Base-by-base conservation (phyloP, 75 land plant genomes). In the Pinus albicaulis region DNA sequence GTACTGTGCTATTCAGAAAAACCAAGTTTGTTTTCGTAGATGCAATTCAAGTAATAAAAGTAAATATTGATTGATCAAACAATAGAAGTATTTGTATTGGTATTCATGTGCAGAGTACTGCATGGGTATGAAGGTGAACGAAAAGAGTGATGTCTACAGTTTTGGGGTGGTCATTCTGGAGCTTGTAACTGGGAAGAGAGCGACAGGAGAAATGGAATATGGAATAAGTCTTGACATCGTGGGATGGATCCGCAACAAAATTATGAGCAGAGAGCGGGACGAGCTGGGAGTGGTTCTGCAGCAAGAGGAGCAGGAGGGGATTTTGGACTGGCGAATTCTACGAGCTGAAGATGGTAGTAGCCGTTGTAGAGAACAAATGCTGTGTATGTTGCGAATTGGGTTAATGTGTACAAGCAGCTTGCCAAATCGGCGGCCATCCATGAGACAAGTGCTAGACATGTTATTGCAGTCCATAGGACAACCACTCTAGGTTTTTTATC, bases 131-230 rank as follows among this genome's bases (percentile, higher is more conserved):
- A 71, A 72, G n/a, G 80, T 78, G 59, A 59, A 74, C 25, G 62
- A 71, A 48, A 78, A 78, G 63, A 72, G 89, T 19, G 93, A 91
- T 81, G 89, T 91, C 13, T 91, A 86, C 72, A 91, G 89, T 66
- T 91, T 86, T 79, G 93, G 93, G 0, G 91, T 91, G 53, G 89
- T 91, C 53, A 78, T 91, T 36, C 75, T 91, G 28, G 91, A 91
- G 86, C 85, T 89, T 57, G 81, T 91, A 62, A 91, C 89, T 17
- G 86, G 86, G 28, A 76, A 82, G 72, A 80, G 93, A 20, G 75
- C 75, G 1, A 72, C 73, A 13, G 38, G 74, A 8, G 75, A 78
- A 7, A 22, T 17, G 16, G 64, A 44, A 31, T 71, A 56, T 31
- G 55, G 75, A 2, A 3, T 2, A 34, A 34, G 36, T 2, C 1